Evolutionary conservation across 805 yeast species (phyloP).

Genomic region (Lachancea mirantina): DNA sequence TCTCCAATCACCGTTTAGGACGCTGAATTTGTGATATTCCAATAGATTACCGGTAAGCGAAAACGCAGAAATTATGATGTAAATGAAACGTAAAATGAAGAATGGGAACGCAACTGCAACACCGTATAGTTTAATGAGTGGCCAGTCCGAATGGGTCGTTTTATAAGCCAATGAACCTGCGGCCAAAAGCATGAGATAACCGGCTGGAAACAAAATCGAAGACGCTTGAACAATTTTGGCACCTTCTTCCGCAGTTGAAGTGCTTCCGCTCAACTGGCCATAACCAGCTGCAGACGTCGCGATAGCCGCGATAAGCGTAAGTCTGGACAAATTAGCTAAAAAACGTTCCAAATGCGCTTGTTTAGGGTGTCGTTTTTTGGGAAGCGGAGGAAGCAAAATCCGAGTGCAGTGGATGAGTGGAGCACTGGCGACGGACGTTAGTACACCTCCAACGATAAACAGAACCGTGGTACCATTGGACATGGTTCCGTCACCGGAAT

Average conservation of each 20-base stretch:
- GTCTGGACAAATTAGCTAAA: neutral
- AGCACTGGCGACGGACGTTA: neutral
- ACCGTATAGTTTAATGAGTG: neutral
- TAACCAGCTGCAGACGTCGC: neutral
- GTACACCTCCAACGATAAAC: neutral
- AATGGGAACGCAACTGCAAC: constrained; percentile 1
- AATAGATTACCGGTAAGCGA: neutral
- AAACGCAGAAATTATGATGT: neutral
- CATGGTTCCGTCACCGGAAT: neutral
- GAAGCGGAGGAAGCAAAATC: neutral
- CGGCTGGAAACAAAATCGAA: neutral
- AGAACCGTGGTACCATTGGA: neutral
- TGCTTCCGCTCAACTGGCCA: neutral
- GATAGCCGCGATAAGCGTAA: neutral
- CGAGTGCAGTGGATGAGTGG: neutral
- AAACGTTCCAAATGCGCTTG: neutral
- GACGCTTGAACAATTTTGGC: neutral
- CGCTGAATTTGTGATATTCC: neutral
- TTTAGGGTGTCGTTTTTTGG: neutral
- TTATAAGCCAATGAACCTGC: neutral
- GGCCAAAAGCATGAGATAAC: neutral
- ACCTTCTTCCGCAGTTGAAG: neutral
- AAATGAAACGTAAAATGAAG: constrained; percentile 1
- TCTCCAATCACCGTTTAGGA: neutral
- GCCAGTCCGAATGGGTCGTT: neutral